Conservation (phyloP, 805 yeast species). For the Myxozyma neotropica region DNA sequence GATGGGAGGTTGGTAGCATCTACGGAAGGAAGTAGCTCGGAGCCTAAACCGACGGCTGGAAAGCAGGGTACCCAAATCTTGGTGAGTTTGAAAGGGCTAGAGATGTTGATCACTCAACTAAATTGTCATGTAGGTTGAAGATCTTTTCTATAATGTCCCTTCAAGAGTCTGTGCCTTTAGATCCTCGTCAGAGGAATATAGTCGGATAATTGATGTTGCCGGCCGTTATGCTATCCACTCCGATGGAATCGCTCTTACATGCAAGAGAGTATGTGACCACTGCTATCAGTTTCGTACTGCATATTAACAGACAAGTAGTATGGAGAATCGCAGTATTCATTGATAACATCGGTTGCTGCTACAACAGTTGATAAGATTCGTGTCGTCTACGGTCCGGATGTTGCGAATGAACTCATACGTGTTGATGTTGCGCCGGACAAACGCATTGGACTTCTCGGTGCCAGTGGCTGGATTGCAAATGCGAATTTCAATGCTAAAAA, state of each 20-base stretch:
- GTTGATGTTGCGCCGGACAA: constrained; percentile 45
- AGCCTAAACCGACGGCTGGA: constrained; percentile 81
- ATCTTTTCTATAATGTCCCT: constrained; percentile 85
- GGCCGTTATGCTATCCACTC: constrained; percentile 83
- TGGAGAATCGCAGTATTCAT: constrained; percentile 71
- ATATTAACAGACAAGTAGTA: constrained; percentile 36
- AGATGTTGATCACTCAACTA: not conserved
- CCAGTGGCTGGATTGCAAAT: constrained; percentile 66
- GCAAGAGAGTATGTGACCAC: constrained; percentile 54
- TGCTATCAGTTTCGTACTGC: not conserved
- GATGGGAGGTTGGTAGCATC: constrained; percentile 60
- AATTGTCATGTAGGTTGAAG: constrained; percentile 58
- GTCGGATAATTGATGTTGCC: constrained; percentile 76
- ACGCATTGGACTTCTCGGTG: constrained; percentile 54
- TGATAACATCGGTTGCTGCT: constrained; percentile 58
- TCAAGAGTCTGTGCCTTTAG: constrained; percentile 69
- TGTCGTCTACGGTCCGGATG: constrained; percentile 65
- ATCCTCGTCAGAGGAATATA: constrained; percentile 71
- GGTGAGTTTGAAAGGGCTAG: not conserved
- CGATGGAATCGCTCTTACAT: constrained; percentile 67
- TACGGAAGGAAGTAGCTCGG: constrained; percentile 45
- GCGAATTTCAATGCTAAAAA: constrained; percentile 73
- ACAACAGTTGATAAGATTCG: constrained; percentile 69
- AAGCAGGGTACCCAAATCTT: constrained; percentile 79
- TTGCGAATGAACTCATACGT: constrained; percentile 66